phyloP scores from a whole-genome alignment of 2,329 filamentous ascomycete genomes.

The Anthostomella pinea region DNA sequence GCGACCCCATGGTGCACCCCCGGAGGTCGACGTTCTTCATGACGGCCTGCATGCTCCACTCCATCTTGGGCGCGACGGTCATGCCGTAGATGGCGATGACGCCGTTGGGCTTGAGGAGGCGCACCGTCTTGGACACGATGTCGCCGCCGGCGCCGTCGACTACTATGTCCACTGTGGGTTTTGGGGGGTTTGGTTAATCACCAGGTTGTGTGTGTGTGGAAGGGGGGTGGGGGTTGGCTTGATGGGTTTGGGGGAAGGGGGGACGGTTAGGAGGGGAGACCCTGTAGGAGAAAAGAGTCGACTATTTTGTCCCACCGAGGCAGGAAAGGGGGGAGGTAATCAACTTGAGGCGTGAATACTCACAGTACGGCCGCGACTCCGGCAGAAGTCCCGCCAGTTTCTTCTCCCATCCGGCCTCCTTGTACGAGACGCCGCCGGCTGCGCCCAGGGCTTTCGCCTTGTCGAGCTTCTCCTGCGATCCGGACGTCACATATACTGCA shows the following conservation, averaged over 20 bases:
- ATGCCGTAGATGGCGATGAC: conserved; percentile 88
- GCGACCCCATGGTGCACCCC: conserved; percentile 88
- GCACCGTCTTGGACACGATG: conserved; percentile 63
- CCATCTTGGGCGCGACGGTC: conserved; percentile 82
- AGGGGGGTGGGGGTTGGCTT: too few relatives aligned
- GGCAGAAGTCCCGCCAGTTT: conserved; percentile 63
- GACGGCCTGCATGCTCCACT: conserved; percentile 79
- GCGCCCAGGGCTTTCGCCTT: conserved; percentile 72
- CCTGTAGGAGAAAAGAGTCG: too few relatives aligned
- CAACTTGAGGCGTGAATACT: too few relatives aligned
- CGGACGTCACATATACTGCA: conserved; percentile 80
- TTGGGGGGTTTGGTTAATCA: too few relatives aligned
- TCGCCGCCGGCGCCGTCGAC: conserved; percentile 90
- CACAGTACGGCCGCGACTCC: conserved; percentile 58
- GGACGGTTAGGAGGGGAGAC: too few relatives aligned
- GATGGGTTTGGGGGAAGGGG: too few relatives aligned
- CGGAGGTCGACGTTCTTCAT: conserved; percentile 84
- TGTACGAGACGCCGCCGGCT: conserved; percentile 78
- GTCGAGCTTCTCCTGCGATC: conserved; percentile 70
- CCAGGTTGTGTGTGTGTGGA: too few relatives aligned
- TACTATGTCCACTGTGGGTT: conserved; percentile 84
- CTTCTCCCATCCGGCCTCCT: conserved; percentile 76
- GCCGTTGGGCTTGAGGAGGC: conserved; percentile 75
- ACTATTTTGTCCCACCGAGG: too few relatives aligned
- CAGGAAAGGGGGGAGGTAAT: too few relatives aligned